Evolutionary conservation across 148 eudicot genomes (phyloP), one percentile per base, ranked within the genome.

Genomic region (Camellia sinensis): DNA sequence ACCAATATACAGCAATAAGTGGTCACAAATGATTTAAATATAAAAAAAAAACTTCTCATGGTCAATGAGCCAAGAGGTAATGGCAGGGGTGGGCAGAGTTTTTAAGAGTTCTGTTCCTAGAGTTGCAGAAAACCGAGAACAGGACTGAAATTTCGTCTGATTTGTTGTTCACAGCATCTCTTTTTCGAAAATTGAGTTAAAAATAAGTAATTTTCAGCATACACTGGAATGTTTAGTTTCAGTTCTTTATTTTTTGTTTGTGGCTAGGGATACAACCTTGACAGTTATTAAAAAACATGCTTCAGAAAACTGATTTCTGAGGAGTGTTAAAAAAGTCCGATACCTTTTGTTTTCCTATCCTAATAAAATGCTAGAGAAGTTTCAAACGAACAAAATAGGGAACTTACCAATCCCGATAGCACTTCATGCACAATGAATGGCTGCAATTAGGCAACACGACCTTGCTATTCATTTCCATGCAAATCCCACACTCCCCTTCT

Each of bases 401-500:
- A 72, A 40, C 79, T 80, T 68, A 86, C 88, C 88, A 86, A 53
- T 86, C 88, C 74, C 46, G 82, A 69, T 80, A 86, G 69, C 88
- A 86, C 64, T 83, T 86, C 75, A 86, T 74, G 83, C 88, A 86
- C 67, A 83, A 63, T 18, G 85, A 66, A 77, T 83, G 88, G 79
- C 77, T 74, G 76, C 88, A 86, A 57, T 74, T 83, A 54, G 88
- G 94, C 67, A 92, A 82, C 40, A 90, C 85, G 45, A 88, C 86
- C 80, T 84, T 92, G 75, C 76, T 79, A 46, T 80, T 87, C 53
- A 76, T 74, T 84, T 92, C 97, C 92, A 92, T 90, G 85, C 97
- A 92, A 69, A 90, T 90, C 56, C 90, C 94, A 83, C 97, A 90
- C 74, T 92, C 96, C 17, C 84, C 89, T 50, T 91, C 93, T 73